Base-by-base conservation (phyloP, 345 rosid genomes). In the Boechera retrofracta region DNA sequence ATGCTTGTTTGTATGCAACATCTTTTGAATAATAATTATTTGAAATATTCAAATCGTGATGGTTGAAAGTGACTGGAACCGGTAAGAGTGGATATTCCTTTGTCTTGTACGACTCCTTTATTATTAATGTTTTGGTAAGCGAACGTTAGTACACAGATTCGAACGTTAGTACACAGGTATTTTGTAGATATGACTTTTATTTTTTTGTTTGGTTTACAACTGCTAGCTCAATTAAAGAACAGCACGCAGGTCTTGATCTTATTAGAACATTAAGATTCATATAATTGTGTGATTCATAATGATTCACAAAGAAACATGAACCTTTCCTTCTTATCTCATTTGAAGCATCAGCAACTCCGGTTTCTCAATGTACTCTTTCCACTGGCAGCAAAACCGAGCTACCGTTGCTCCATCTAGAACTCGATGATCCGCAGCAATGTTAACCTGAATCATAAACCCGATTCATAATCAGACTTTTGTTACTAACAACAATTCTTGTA, bases 331-430 rank as follows among this genome's bases (percentile, higher is more conserved):
- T 0, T 80, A 91, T 86, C 87, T 91, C 89, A 88, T 82, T 52
- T 77, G 87, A 87, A 93, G 63, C 91, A 88, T 81, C 29, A 93
- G 88, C 80, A 89, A 76, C 84, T 93, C 90, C 10, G 98, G 98
- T 64, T 86, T 91, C 82, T 93, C 97, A 12, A 93, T 84, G 16
- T 85, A 87, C 60, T 77, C 85, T 87, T 93, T 93, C 98, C 97
- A 93, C 74, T 89, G 86, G 33, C 87, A 86, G 77, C 98, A 93
- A 79, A 93, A 93, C 81, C 86, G 82, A 39, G 98, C 97, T 3
- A 93, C 95, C 0, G 93, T 91, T 52, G 97, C 97, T 67, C 98
- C 98, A n/a, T 93, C 97, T 78, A 93, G 64, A 67, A 93, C 97
- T 79, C 97, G 83, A 69, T 91, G 98, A 82, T 93, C 98, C 4